Evolutionary conservation across 805 yeast genomes (phyloP).

Genomic region (Hanseniaspora lindneri): DNA sequence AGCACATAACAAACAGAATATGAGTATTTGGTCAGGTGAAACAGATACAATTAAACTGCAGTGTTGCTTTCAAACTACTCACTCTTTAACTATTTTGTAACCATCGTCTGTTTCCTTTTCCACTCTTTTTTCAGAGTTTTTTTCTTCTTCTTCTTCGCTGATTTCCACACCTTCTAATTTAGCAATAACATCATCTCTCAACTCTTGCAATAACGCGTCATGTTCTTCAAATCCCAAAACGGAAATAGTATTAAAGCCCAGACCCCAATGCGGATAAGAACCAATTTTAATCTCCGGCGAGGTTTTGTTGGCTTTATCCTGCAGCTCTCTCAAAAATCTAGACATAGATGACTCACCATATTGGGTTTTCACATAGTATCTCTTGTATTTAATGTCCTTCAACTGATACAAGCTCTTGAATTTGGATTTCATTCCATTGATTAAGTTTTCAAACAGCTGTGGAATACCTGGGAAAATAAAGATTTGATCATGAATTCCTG

Average conservation of each 20-base stretch:
- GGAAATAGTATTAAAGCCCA: constrained; percentile 57
- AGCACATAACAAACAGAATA: neutral
- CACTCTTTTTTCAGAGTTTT: constrained; percentile 22
- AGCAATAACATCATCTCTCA: constrained; percentile 38
- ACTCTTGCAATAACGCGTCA: constrained; percentile 29
- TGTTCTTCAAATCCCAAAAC: constrained; percentile 47
- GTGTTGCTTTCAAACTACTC: too few species aligned
- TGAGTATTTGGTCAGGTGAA: too few species aligned
- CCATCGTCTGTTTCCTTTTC: constrained; percentile 13
- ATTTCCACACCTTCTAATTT: constrained; percentile 48
- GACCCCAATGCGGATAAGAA: constrained; percentile 67
- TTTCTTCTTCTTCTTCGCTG: constrained; percentile 43
- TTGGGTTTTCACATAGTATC: constrained; percentile 52
- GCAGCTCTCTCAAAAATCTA: constrained; percentile 44
- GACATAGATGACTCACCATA: constrained; percentile 59
- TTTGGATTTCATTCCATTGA: constrained; percentile 35
- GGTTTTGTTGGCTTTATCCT: constrained; percentile 30
- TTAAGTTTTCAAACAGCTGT: constrained; percentile 47
- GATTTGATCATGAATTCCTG: constrained; percentile 50
- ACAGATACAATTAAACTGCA: too few species aligned
- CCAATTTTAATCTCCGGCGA: constrained; percentile 52
- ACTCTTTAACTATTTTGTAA: constrained; percentile 9
- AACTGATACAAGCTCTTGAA: constrained; percentile 32
- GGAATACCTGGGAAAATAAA: constrained; percentile 81
- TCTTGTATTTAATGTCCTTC: constrained; percentile 26